Evolutionary conservation across 257 asterid species (phyloP).

Genomic region (Nicotiana tabacum): DNA sequence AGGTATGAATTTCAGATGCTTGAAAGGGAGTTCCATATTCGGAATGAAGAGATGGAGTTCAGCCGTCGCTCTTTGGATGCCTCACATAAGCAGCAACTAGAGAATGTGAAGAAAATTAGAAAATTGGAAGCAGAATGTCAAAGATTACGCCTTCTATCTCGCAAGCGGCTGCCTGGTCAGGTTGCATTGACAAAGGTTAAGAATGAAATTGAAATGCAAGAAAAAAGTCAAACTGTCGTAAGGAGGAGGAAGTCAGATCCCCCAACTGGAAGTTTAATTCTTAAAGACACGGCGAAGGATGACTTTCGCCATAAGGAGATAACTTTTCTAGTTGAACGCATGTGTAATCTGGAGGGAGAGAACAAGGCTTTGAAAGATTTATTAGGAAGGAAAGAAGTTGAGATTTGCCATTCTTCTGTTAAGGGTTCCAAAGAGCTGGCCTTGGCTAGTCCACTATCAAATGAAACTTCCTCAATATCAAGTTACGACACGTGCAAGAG

Average conservation of each 20-base stretch:
- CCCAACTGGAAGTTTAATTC: constrained; percentile 25
- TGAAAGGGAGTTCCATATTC: constrained; percentile 59
- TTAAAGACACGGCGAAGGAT: constrained; percentile 13
- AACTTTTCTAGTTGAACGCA: constrained; percentile 42
- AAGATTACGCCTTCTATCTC: constrained; percentile 55
- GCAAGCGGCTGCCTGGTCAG: constrained; percentile 50
- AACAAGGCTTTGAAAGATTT: constrained; percentile 46
- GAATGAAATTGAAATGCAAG: constrained; percentile 37
- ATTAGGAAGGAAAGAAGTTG: constrained; percentile 49
- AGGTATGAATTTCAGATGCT: constrained; percentile 60
- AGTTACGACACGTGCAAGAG: constrained; percentile 21
- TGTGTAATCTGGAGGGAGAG: constrained; percentile 60
- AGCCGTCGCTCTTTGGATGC: constrained; percentile 43
- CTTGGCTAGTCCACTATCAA: constrained; percentile 13
- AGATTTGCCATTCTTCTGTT: constrained; percentile 11
- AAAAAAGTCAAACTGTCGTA: constrained; percentile 27
- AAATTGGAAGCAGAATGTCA: constrained; percentile 78
- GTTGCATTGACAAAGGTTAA: constrained; percentile 23
- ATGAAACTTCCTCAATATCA: constrained; percentile 23
- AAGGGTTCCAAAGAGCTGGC: constrained; percentile 13
- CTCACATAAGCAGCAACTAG: constrained; percentile 41
- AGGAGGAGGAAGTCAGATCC: constrained; percentile 31
- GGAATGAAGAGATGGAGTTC: constrained; percentile 55
- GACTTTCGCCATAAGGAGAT: constrained; percentile 36
- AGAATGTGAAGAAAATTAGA: constrained; percentile 59